phyloP scores from a whole-genome alignment of 768 basidiomycete species.

The Kwoniella dejecticola region DNA sequence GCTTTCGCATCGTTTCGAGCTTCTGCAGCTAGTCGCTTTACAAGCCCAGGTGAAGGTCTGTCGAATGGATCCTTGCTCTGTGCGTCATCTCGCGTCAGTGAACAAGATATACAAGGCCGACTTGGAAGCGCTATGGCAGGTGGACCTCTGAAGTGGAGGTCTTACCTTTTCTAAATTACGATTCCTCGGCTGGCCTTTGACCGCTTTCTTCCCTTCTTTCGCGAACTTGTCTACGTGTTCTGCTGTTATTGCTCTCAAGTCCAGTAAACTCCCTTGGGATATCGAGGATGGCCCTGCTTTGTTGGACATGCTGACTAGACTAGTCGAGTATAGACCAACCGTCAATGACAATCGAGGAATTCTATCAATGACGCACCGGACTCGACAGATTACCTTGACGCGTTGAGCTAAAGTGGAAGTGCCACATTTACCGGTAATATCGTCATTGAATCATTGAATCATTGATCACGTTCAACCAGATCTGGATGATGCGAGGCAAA shows the following conservation, averaged over 20 bases:
- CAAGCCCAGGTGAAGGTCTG: slow-evolving; percentile 49
- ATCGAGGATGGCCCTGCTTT: slow-evolving; percentile 31
- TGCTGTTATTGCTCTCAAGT: slow-evolving; percentile 51
- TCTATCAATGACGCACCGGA: no score
- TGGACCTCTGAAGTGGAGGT: slow-evolving; percentile 16
- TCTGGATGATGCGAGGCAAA: no score
- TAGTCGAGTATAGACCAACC: no score
- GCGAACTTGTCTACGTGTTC: slow-evolving; percentile 50
- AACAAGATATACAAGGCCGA: background rate
- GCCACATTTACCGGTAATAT: no score
- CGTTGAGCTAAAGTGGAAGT: no score
- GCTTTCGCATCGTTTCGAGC: slow-evolving; percentile 46
- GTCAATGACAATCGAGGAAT: no score
- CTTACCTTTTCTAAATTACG: slow-evolving; percentile 23
- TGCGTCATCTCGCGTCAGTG: background rate
- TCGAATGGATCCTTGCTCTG: slow-evolving; percentile 49
- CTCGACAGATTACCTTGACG: no score
- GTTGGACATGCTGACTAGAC: slow-evolving; percentile 11
- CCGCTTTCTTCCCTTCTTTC: slow-evolving; percentile 48
- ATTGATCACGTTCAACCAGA: no score
- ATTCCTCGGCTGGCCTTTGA: slow-evolving; percentile 32
- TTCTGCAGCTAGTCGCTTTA: slow-evolving; percentile 50
- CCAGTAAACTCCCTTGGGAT: slow-evolving; percentile 45
- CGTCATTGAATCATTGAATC: no score
- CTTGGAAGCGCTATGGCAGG: background rate